Base-by-base conservation (phyloP, 1,284 basidiomycete genomes). In the Lentinus polychrous region DNA sequence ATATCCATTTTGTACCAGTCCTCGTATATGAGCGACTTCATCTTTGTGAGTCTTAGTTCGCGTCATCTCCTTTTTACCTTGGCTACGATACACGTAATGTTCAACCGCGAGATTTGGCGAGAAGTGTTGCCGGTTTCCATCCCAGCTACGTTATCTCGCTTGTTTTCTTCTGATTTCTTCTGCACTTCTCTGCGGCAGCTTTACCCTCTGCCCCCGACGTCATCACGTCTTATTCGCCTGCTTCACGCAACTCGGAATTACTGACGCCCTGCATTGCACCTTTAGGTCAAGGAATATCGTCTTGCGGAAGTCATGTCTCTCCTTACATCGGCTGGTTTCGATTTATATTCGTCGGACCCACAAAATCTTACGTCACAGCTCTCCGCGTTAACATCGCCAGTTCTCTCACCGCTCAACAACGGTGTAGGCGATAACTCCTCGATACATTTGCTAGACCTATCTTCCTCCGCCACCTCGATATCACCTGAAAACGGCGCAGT, bases 1-100 rank as follows among this genome's bases (percentile, higher is more conserved):
- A 89, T 92, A 38, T 86, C 86, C 23, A 91, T 91, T 49, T 69
- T 91, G 4, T 92, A 91, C 62, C 89, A 90, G 63, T 90, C 87
- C 3, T 87, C 85, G 8, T 89, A 91, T 63, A 83, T 83, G 75
- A 84, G 86, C 58, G 88, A 92, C 66, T 91, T 88, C 63, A 82
- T 92, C 45, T 78, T 92, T 54, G 89, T 86, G 60, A 53, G 79
- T 67, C 33, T 37, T 22, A 24, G 37, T n/a, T 31, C 18, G 34
- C 46, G 43, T 50, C 37, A 6, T 31, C 37, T 20, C 39, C 27
- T 34, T 42, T 34, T 14, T 43, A 11, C 33, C 49, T 42, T 34
- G 14, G n/a, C n/a, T 51, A 49, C 51, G 42, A 38, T 41, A 51
- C 50, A 58, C 57, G 55, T 58, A 56, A 57, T 27, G 12, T 44